Evolutionary conservation across 306 rosid species (phyloP).

Genomic region (Fragaria iinumae): DNA sequence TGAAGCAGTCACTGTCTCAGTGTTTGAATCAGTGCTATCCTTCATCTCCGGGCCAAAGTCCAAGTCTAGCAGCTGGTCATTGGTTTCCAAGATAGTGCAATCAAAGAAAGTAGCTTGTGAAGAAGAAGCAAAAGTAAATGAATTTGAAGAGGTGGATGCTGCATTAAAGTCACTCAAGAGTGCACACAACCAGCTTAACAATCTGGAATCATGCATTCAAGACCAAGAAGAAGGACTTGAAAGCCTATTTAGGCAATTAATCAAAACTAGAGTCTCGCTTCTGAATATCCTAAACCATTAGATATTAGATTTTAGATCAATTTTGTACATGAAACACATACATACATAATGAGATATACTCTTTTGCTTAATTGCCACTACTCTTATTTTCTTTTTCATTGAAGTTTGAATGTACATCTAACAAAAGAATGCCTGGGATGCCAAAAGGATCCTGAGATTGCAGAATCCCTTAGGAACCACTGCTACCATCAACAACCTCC

Average conservation of each 20-base stretch:
- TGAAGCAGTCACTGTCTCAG: background rate
- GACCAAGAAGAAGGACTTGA: conserved; percentile 29
- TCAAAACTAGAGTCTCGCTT: background rate
- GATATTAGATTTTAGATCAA: background rate
- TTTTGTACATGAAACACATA: background rate
- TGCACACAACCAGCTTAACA: conserved; percentile 4
- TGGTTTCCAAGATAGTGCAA: conserved; percentile 24
- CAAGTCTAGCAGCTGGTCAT: conserved; percentile 25
- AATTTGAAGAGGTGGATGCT: conserved; percentile 22
- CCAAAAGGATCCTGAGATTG: no score
- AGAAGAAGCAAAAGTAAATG: background rate
- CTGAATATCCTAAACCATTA: background rate
- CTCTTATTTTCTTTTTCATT: no score
- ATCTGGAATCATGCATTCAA: conserved; percentile 25
- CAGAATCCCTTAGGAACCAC: no score
- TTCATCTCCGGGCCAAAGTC: conserved; percentile 27
- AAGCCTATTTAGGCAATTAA: conserved; percentile 10
- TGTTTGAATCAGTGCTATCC: conserved; percentile 34
- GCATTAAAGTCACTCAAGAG: background rate
- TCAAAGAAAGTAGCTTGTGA: background rate
- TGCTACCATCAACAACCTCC: no score
- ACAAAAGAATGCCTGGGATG: no score
- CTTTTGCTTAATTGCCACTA: no score
- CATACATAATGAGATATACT: background rate
- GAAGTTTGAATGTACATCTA: no score